Evolutionary conservation across 1,139 yeast genomes (phyloP), one percentile per base, ranked within the genome.

Genomic region (Lipomyces yarrowii): DNA sequence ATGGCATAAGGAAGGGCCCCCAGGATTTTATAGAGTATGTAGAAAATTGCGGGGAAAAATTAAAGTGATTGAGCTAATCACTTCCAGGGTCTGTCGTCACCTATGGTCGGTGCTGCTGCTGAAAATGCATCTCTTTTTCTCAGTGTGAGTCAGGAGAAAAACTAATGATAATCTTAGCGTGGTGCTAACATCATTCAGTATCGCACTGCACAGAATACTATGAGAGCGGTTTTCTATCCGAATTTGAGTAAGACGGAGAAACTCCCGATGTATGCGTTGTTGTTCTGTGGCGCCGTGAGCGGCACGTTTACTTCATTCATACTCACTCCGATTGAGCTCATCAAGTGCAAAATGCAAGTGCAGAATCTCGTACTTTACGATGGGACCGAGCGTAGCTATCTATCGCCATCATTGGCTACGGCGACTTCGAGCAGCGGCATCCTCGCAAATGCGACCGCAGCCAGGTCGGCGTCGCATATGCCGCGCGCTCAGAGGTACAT

Each of bases 301-400:
- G 99, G 99, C 3, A 82, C 91, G 30, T 82, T 87, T 67, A 96
- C 97, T 0, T 88, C 97, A 23, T 89, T 88, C 74, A 86, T 92
- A 4, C 80, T 93, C 70, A 92, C 98, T 0, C 99, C 99, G 0
- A 87, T 93, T 30, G 98, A 93, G 76, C 80, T 93, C 65, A 82
- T 93, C 71, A 93, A 93, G 76, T 93, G 98, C 77, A 87, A 88
- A 74, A 79, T 93, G 76, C 99, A 93, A 77, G 96, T 94, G 13
- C 87, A 89, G 62, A 66, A 65, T 37, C 61, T 70, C 23, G 53
- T 37, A 13, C 48, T 51, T 13, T 67, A 56, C 58, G 59, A 60
- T 37, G 13, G 37, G 10, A 18, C 13, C 33, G 35, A 18, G 42
- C 48, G 23, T 21, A n/a, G 48, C 48, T 7, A 42, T 21, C 4